Evolutionary conservation across 495 filamentous ascomycete genomes (phyloP).

Genomic region (Aspergillus nidulans): DNA sequence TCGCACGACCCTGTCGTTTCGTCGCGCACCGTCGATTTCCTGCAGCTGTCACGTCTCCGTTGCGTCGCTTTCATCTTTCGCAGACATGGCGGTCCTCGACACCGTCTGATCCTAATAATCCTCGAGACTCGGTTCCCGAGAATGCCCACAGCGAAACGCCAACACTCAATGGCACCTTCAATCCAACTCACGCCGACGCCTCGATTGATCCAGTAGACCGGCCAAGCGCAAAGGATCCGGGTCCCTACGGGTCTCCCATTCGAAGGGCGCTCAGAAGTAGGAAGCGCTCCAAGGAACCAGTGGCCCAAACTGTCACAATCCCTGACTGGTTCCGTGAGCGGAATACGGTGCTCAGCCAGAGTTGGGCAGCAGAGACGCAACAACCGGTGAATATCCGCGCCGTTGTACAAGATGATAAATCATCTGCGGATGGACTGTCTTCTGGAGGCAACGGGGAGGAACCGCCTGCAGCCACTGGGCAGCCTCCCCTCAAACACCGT

Average conservation of each 20-base stretch:
- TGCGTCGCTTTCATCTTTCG: conserved; percentile 38
- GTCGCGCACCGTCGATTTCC: conserved; percentile 42
- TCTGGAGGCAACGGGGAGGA: conserved; percentile 24
- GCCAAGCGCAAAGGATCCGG: conserved; percentile 20
- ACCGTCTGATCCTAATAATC: conserved; percentile 29
- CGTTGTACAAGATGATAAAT: conserved; percentile 15
- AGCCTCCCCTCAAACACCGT: conserved; percentile 18
- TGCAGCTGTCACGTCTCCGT: conserved; percentile 19
- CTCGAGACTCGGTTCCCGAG: conserved; percentile 17
- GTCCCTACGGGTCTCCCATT: conserved; percentile 38
- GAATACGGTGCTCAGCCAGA: conserved; percentile 27
- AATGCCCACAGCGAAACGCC: conserved; percentile 23
- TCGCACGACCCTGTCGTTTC: conserved; percentile 42
- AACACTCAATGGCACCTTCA: conserved; percentile 19
- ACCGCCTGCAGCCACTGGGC: conserved; percentile 14
- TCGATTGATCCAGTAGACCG: conserved; percentile 15
- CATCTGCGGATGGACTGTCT: conserved; percentile 7
- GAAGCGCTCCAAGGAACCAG: conserved; percentile 21
- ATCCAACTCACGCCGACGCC: conserved; percentile 12
- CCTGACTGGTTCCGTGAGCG: conserved; percentile 39
- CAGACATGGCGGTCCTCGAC: conserved; percentile 30
- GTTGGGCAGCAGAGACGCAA: conserved; percentile 6
- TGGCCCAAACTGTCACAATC: conserved; percentile 20
- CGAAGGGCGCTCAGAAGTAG: conserved; percentile 38
- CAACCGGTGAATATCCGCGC: conserved; percentile 28